Conservation (phyloP, 2,329 filamentous ascomycete genomes). For the Drechslerella stenobrocha region DNA sequence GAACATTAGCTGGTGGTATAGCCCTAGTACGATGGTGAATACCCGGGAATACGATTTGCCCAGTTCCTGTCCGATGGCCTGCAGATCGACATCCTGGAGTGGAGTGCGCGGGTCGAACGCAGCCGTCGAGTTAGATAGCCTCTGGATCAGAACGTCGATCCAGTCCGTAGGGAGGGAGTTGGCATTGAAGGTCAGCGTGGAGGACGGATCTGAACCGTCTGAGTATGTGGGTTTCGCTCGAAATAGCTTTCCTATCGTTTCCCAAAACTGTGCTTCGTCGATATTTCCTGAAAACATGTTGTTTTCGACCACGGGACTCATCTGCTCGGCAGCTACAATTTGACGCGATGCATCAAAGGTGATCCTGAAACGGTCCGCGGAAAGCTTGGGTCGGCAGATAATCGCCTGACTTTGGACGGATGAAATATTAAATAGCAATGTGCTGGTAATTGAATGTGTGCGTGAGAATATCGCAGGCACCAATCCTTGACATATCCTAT, state of each 20-base stretch:
- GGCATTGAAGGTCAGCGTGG: conserved; percentile 59
- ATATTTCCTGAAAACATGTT: conserved; percentile 17
- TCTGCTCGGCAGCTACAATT: conserved; percentile 10
- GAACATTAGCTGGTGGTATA: conserved; percentile 54
- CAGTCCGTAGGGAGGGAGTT: conserved; percentile 57
- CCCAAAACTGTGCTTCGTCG: conserved; percentile 19
- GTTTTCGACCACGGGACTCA: neutral
- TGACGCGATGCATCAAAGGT: conserved; percentile 18
- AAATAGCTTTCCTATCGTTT: conserved; percentile 23
- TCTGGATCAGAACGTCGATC: conserved; percentile 57
- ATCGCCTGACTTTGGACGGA: conserved; percentile 8
- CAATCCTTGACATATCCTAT: conserved; percentile 15
- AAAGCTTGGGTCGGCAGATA: conserved; percentile 20
- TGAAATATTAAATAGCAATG: neutral
- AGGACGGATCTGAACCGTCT: too few relatives aligned
- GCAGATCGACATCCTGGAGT: conserved; percentile 53
- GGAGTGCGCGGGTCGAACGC: conserved; percentile 55
- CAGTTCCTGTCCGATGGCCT: conserved; percentile 51
- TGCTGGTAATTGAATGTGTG: neutral
- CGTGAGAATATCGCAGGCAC: conserved; percentile 20
- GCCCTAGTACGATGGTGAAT: conserved; percentile 58
- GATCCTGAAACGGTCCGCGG: conserved; percentile 8
- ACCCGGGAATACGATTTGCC: conserved; percentile 55
- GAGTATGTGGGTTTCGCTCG: conserved; percentile 51
- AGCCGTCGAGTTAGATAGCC: conserved; percentile 52